Percentiles rank a stretch among this genome's conserved stretches.
Conservation (phyloP, 805 yeast species). For the Saturnispora galanensis region DNA sequence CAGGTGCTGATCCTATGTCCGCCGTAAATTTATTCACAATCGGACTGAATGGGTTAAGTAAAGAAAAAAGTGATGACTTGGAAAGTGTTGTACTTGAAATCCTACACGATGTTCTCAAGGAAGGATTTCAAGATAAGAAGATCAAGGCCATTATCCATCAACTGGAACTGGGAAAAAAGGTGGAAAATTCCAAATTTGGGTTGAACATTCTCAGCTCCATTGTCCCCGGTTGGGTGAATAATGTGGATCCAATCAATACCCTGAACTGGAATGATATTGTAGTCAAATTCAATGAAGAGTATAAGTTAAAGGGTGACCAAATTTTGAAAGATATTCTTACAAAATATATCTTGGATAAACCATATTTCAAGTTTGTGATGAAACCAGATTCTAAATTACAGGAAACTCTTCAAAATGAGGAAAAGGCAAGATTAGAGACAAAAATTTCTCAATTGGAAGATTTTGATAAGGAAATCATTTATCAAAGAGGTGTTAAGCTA, state of each 20-base stretch:
- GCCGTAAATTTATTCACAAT: constrained; percentile 69
- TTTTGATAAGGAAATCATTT: constrained; percentile 48
- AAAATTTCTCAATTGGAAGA: constrained; percentile 38
- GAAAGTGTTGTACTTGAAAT: constrained; percentile 38
- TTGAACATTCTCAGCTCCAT: constrained; percentile 61
- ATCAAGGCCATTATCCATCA: constrained; percentile 87
- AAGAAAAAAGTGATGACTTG: constrained; percentile 37
- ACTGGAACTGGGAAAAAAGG: constrained; percentile 71
- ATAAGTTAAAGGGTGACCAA: constrained; percentile 38
- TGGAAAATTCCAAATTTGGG: constrained; percentile 87
- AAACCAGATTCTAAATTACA: constrained; percentile 54
- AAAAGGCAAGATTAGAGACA: constrained; percentile 37
- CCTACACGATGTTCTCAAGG: constrained; percentile 33
- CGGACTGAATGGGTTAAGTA: constrained; percentile 69
- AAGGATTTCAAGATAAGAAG: constrained; percentile 45
- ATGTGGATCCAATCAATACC: constrained; percentile 61
- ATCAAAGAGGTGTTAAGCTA: constrained; percentile 48
- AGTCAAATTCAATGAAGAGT: constrained; percentile 51
- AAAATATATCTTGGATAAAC: constrained; percentile 40
- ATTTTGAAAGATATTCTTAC: constrained; percentile 54
- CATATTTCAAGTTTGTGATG: constrained; percentile 68
- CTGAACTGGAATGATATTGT: constrained; percentile 59
- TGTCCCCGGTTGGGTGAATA: constrained; percentile 80
- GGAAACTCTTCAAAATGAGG: constrained; percentile 42
- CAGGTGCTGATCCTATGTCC: constrained; percentile 80